phyloP scores from a whole-genome alignment of 208 protist genomes.

The Leptomonas pyrrhocoris region DNA sequence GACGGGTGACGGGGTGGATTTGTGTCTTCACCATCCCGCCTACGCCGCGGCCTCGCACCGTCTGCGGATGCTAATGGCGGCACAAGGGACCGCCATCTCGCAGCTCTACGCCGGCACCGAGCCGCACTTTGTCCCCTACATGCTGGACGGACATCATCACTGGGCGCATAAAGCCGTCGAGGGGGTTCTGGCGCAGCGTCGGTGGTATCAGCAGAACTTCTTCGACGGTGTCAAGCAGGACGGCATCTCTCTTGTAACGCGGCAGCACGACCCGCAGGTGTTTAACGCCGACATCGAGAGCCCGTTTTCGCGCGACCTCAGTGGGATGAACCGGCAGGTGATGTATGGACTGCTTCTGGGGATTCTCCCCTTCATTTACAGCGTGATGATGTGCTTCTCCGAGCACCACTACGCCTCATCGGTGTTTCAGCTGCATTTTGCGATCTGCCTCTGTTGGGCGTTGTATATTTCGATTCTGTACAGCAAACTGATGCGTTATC shows the following conservation, averaged over 20 bases:
- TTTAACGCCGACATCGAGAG: constrained; percentile 65
- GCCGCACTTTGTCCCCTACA: constrained; percentile 70
- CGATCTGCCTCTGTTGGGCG: constrained; percentile 40
- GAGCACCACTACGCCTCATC: constrained; percentile 21
- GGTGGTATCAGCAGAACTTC: constrained; percentile 86
- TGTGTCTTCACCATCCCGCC: background rate
- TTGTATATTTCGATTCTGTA: constrained; percentile 47
- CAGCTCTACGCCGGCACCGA: constrained; percentile 75
- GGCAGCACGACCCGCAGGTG: constrained; percentile 63
- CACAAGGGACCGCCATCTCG: constrained; percentile 73
- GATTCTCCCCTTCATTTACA: constrained; percentile 44
- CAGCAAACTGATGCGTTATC: constrained; percentile 52
- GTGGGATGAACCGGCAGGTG: constrained; percentile 64
- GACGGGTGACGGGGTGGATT: background rate
- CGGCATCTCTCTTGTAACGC: constrained; percentile 69
- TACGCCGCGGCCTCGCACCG: constrained; percentile 6
- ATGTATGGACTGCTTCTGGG: constrained; percentile 49
- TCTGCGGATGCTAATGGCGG: constrained; percentile 42
- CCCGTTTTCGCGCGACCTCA: constrained; percentile 70
- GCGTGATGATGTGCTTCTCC: constrained; percentile 31
- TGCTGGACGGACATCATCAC: constrained; percentile 36
- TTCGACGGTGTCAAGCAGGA: constrained; percentile 84
- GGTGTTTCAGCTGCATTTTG: constrained; percentile 35
- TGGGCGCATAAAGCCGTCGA: constrained; percentile 21
- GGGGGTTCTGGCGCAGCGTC: constrained; percentile 48